Evolutionary conservation across 2,329 filamentous ascomycete genomes (phyloP), one percentile per base, ranked within the genome.

Genomic region (Xylariales sp.): DNA sequence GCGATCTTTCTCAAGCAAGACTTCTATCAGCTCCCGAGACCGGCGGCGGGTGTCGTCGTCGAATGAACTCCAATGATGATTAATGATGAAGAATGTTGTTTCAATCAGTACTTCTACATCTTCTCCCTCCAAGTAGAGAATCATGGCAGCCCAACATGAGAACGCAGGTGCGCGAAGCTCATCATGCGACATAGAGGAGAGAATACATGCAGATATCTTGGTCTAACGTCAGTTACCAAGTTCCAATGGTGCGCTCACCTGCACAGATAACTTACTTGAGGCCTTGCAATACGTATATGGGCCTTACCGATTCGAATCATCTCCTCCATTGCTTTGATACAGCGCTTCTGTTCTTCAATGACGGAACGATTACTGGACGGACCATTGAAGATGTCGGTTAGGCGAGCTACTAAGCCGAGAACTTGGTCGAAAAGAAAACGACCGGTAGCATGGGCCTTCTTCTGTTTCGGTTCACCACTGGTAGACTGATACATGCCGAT

Each of bases 191-290:
- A 97, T 76, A 0, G 89, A 89, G 16, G 88, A 89, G 47, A 95
- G 81, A 10, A 98, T 70, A 57, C 88, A 96, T n/a, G 91, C 89
- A 50, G 88, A 88, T 42, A 97, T 91, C 82, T 91, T 6, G 10
- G 24, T 66, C 35, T n/a, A n/a, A n/a, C n/a, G n/a, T n/a, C n/a
- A n/a, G n/a, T n/a, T n/a, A n/a, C n/a, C n/a, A n/a, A n/a, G n/a
- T n/a, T n/a, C n/a, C n/a, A n/a, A n/a, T n/a, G n/a, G n/a, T n/a
- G n/a, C n/a, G n/a, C n/a, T n/a, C n/a, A n/a, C n/a, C n/a, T n/a
- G n/a, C n/a, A n/a, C n/a, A n/a, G n/a, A n/a, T n/a, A n/a, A 62
- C 72, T 51, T 63, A 88, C 86, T 70, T 96, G 91, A 16, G 93
- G 91, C 29, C 95, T 72, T 37, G 88, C 93, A 52, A 84, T 81